These are phyloP conservation scores for Phytophthora sp. DNA, from an alignment of 352 stramenopile genomes.

Conservation along the genomic window DNA sequence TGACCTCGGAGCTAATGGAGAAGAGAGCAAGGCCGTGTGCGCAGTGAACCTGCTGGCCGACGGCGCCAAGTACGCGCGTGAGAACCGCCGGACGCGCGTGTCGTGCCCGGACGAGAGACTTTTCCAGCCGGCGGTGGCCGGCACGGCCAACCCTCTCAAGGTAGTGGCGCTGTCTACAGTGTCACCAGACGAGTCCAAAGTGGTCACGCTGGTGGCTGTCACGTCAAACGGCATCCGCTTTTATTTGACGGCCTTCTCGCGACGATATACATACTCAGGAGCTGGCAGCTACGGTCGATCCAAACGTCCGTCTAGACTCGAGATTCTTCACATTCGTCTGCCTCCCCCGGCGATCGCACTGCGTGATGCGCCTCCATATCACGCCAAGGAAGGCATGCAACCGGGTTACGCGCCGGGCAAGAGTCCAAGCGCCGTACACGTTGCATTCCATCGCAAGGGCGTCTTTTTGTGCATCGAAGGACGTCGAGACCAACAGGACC, in stretches of 20 bases:
- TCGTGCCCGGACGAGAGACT: conserved; percentile 85
- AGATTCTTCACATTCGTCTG: conserved; percentile 84
- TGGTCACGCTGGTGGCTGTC: conserved; percentile 93
- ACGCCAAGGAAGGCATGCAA: conserved; percentile 88
- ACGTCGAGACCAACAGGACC: conserved; percentile 78
- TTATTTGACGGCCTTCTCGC: conserved; percentile 92
- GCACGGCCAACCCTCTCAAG: conserved; percentile 51
- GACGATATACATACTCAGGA: conserved; percentile 48
- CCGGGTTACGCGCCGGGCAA: conserved; percentile 82
- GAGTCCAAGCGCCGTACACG: conserved; percentile 77
- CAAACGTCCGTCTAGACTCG: conserved; percentile 71
- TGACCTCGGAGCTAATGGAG: conserved; percentile 58
- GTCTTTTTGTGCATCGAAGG: conserved; percentile 84
- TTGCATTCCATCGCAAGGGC: conserved; percentile 78
- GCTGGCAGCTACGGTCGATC: conserved; percentile 44
- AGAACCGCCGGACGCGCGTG: conserved; percentile 82
- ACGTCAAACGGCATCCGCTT: conserved; percentile 94
- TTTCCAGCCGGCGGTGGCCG: conserved; percentile 58
- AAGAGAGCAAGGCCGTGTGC: conserved; percentile 70
- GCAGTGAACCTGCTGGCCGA: conserved; percentile 72
- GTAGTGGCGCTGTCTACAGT: conserved; percentile 76
- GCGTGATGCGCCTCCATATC: conserved; percentile 79
- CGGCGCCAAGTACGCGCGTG: conserved; percentile 80
- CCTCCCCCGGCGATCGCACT: conserved; percentile 74
- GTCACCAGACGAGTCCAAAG: conserved; percentile 71